Evolutionary conservation across 2,329 filamentous ascomycete genomes (phyloP).

Genomic region (Fusarium ramigenum): DNA sequence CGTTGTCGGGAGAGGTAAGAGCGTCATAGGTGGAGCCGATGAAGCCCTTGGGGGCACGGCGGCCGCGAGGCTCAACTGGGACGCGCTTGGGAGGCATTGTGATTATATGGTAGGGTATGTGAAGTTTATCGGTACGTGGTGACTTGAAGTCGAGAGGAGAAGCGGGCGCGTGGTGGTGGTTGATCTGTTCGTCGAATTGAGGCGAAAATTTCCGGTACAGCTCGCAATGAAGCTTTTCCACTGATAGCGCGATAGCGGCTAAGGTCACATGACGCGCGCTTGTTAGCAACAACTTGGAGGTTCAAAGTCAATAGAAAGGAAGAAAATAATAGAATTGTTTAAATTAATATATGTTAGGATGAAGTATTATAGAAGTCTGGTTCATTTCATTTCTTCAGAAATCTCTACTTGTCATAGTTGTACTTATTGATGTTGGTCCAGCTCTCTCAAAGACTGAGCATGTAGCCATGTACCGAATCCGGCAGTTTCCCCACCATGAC

Average conservation of each 20-base stretch:
- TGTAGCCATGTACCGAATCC: background rate
- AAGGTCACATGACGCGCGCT: constrained; percentile 42
- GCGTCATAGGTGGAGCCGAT: constrained; percentile 68
- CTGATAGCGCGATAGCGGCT: constrained; percentile 23
- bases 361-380: background rate
- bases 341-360: rapidly evolving
- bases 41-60: constrained; percentile 59
- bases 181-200: constrained; percentile 13
- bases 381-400: background rate
- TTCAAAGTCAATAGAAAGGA: background rate
- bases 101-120: background rate
- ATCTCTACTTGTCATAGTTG: background rate
- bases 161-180: constrained; percentile 3
- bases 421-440: background rate
- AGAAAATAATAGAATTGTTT: rapidly evolving
- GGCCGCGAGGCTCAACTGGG: constrained; percentile 56
- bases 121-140: background rate
- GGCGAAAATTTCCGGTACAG: constrained; percentile 39
- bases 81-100: constrained; percentile 73
- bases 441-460: background rate
- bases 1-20: constrained; percentile 73
- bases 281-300: background rate
- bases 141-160: constrained; percentile 13
- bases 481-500: constrained; percentile 30
- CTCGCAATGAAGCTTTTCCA: constrained; percentile 29